A percentile compares a stretch with the other conserved stretches of the same genome.
Evolutionary conservation across 768 basidiomycete species (phyloP).

Genomic region (Lactarius sanguifluus): DNA sequence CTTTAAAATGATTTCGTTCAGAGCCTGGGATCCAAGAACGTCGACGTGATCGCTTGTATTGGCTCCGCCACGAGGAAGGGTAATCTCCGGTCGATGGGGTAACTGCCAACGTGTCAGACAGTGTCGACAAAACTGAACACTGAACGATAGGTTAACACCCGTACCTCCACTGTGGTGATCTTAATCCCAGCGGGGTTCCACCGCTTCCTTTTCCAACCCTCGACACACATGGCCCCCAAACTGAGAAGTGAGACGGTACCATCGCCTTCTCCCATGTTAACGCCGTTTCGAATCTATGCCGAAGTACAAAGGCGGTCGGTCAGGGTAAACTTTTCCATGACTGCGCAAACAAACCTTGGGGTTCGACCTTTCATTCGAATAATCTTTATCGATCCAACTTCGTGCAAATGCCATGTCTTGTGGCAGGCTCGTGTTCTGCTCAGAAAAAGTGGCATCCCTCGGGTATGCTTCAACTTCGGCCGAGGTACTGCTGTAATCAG

Average conservation of each 20-base stretch:
- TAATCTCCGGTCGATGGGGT: slow-evolving; percentile 71
- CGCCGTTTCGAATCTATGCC: slow-evolving; percentile 69
- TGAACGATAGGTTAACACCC: slow-evolving; percentile 22
- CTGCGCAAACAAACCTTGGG: slow-evolving; percentile 50
- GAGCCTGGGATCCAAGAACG: slow-evolving; percentile 60
- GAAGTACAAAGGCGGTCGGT: not conserved
- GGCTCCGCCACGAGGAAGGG: slow-evolving; percentile 84
- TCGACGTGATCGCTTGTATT: slow-evolving; percentile 90
- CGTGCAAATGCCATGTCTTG: slow-evolving; percentile 57
- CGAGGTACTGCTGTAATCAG: slow-evolving; percentile 57
- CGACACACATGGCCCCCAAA: slow-evolving; percentile 94
- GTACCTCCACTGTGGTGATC: slow-evolving; percentile 83
- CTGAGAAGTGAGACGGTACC: slow-evolving; percentile 87
- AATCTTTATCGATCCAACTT: slow-evolving; percentile 85
- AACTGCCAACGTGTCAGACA: slow-evolving; percentile 47
- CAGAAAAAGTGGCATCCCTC: slow-evolving; percentile 45
- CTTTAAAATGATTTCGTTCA: slow-evolving; percentile 91
- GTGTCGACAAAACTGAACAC: not conserved
- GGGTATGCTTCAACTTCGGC: slow-evolving; percentile 44
- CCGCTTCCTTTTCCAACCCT: slow-evolving; percentile 84
- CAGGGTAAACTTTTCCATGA: too few relatives aligned
- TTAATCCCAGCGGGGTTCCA: slow-evolving; percentile 95
- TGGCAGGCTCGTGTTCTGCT: slow-evolving; percentile 41
- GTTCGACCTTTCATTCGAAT: slow-evolving; percentile 58
- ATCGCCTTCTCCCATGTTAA: slow-evolving; percentile 93